Base-by-base conservation (phyloP, 2,329 filamentous ascomycete genomes). In the Fusarium redolens region DNA sequence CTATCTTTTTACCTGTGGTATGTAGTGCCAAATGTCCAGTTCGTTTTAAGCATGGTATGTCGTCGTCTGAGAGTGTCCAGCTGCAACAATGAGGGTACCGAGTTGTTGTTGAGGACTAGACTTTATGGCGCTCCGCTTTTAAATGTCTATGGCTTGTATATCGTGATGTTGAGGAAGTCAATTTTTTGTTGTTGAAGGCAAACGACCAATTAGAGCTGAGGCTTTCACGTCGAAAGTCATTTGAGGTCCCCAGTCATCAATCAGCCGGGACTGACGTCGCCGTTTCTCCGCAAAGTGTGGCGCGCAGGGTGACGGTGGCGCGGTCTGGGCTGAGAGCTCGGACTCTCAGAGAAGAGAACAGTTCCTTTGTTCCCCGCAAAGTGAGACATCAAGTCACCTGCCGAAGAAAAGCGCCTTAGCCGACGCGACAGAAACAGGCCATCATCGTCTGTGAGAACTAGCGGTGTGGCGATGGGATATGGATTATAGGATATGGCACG, bases 401-500 rank as follows among this genome's bases (percentile, higher is more conserved):
- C 43, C 41, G 44, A 28, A 55, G 50, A 61, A 56, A 64, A 68
- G 62, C 73, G 75, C 73, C 59, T 38, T 65, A 75, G 61, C 75
- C 66, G 75, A 74, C 69, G 44, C 65, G 54, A 66, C 48, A 68
- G 62, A 54, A 54, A 63, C 61, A 43, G 58, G 33, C 25, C 47
- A 74, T 68, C 37, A 73, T 70, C 40, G 35, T 55, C 47, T 30
- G 52, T 56, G 40, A 61, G 67, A 71, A 77, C 68, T 75, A 59
- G 75, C 75, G 75, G 75, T 77, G 75, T 76, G 71, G 48, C 50
- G 54, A 62, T 62, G 55, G 45, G 62, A 69, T 61, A 38, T 54
- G 33, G 50, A 22, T 33, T 37, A 47, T 57, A 47, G 43, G 58
- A 69, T 64, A 69, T 61, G 68, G 71, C 47, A 66, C 57, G 59